phyloP scores from a whole-genome alignment of 768 basidiomycete species.

The Hericium coralloides region DNA sequence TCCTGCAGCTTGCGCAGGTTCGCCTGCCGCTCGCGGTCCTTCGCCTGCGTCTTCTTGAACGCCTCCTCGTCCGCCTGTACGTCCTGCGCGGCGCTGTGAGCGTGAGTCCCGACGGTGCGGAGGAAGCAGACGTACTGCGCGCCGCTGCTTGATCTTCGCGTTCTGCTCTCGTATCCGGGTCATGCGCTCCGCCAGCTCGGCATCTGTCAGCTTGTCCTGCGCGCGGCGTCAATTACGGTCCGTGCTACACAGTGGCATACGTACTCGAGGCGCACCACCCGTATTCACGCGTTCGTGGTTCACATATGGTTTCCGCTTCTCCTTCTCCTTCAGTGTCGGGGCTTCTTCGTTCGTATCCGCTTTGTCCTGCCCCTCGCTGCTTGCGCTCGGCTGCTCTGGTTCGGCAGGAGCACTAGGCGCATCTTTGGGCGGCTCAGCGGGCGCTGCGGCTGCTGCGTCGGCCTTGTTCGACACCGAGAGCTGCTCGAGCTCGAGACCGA shows the following conservation, averaged over 20 bases:
- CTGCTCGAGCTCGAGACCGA: constrained; percentile 62
- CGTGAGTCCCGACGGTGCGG: background rate
- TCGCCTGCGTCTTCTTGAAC: constrained; percentile 61
- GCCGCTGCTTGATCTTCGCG: constrained; percentile 66
- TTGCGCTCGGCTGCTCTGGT: background rate
- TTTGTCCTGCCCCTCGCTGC: constrained; percentile 6
- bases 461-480: constrained; percentile 28
- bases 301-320: constrained; percentile 68
- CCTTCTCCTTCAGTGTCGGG: background rate
- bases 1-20: constrained; percentile 60
- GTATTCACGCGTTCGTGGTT: constrained; percentile 82
- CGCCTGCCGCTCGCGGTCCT: constrained; percentile 48
- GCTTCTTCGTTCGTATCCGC: constrained; percentile 20
- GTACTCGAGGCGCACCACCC: constrained; percentile 64
- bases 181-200: constrained; percentile 63
- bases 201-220: constrained; percentile 63
- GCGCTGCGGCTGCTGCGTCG: constrained; percentile 3
- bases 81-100: constrained; percentile 35
- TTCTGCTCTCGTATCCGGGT: constrained; percentile 62
- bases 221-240: background rate
- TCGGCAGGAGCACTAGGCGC: background rate
- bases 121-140: constrained; percentile 34
- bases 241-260: constrained; percentile 14
- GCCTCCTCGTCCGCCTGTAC: constrained; percentile 77
- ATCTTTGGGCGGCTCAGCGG: constrained; percentile 5